Evolutionary conservation across 495 filamentous ascomycete species (phyloP).

Genomic region (Pyronema domesticum): DNA sequence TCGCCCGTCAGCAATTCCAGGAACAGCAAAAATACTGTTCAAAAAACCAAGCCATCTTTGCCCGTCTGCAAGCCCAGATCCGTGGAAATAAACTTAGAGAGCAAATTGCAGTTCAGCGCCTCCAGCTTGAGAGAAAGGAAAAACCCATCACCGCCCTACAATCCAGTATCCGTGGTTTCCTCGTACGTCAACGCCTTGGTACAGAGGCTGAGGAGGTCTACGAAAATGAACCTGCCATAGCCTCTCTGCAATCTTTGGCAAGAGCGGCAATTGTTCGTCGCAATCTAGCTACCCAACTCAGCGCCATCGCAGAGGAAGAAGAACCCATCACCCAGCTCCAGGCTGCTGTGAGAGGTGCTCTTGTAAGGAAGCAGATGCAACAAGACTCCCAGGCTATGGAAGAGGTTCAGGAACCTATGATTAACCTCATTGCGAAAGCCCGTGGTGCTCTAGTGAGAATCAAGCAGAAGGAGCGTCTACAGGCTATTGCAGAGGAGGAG

Average conservation of each 20-base stretch:
- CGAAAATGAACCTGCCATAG: constrained; percentile 13
- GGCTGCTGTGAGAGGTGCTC: constrained; percentile 19
- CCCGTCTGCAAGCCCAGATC: constrained; percentile 68
- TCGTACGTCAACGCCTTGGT: constrained; percentile 33
- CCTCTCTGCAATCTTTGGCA: constrained; percentile 15
- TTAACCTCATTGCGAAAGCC: constrained; percentile 21
- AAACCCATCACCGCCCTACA: constrained; percentile 51
- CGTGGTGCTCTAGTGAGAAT: constrained; percentile 32
- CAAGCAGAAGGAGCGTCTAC: constrained; percentile 25
- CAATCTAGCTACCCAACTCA: constrained; percentile 8
- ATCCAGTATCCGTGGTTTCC: constrained; percentile 44
- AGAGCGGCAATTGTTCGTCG: constrained; percentile 26
- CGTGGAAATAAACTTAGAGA: constrained; percentile 58
- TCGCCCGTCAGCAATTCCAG: constrained; percentile 47
- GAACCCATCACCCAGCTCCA: constrained; percentile 13
- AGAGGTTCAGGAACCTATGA: constrained; percentile 23
- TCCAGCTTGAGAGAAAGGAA: constrained; percentile 39
- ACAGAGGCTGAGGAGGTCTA: constrained; percentile 36
- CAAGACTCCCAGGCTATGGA: constrained; percentile 26
- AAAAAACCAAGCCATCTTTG: constrained; percentile 49
- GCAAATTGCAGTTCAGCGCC: constrained; percentile 45
- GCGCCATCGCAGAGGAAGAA: constrained; percentile 9
- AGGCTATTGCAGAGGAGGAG: constrained; percentile 18
- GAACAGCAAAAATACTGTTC: constrained; percentile 49
- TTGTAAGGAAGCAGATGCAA: constrained; percentile 25